Evolutionary conservation across 805 yeast genomes (phyloP), one percentile per base, ranked within the genome.

Genomic region (Candida fluviatilis): DNA sequence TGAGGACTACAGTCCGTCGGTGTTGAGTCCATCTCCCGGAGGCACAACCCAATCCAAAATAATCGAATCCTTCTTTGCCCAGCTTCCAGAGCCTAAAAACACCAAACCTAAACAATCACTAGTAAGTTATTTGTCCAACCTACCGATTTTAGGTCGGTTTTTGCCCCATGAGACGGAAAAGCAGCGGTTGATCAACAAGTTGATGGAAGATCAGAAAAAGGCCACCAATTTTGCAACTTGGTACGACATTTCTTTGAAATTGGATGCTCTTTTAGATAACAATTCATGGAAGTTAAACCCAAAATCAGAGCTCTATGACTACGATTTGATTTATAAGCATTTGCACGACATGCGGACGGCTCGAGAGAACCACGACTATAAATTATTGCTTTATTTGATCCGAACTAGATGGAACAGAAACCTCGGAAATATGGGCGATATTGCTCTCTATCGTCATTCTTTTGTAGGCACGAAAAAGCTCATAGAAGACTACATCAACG

Each of bases 341-440:
- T 62, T 87, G 32, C 46, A 51, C 4, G 82, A 81, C 39, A 64
- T 93, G 68, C 63, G 74, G 31, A 55, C 58, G 2, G 86, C 90
- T 0, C 69, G 97, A 24, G 29, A 56, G 13, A 52, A 62, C 12
- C 70, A 75, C 18, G 85, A 93, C 52, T 75, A 75, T 48, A 66
- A 76, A 39, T 69, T 73, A 31, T 59, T 91, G 24, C 58, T 91
- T 11, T 88, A 85, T 50, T 63, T 86, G 11, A 79, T 93, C 2
- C 62, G 98, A 42, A 91, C 96, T 0, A 78, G 84, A 17, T 84
- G 96, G 85, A 74, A 77, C 2, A 69, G 99, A 45, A 86, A 89
- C 52, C 59, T 88, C 37, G 98, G 95, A 1, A 84, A 87, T 48
- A 85, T 89, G 69, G 95, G 95, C 1, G 84, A 89, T 57, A 75